Evolutionary conservation across 495 filamentous ascomycete species (phyloP), one percentile per base, ranked within the genome.

Genomic region (Copromyces sp.): DNA sequence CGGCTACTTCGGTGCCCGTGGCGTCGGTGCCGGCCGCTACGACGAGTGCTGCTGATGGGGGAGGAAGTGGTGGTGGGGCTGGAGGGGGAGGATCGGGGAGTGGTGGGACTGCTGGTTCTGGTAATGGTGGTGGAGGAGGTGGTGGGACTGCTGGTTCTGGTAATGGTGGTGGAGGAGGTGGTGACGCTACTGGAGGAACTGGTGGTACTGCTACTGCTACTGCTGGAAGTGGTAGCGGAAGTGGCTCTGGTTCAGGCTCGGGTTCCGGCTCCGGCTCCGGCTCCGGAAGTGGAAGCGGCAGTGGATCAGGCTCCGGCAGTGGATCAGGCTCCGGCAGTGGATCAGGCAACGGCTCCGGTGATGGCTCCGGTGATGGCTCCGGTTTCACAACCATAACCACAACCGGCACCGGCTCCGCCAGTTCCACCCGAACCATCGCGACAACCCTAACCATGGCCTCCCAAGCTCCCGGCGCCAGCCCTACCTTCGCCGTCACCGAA

Each of bases 401-500:
- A 8, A 78, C 81, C 0, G 70, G 77, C 9, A 79, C 71, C 29
- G 12, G 71, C 17, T 75, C 77, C 1, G 69, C 75, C 9, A 75
- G 77, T 32, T 75, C 75, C 59, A 77, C 76, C 47, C 68, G 69
- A 14, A 32, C 73, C 9, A 74, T 80, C 68, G 75, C 74, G 37
- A 81, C 78, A 61, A 79, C 75, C 4, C 77, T 77, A 69, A 70
- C 73, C 32, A 75, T 77, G 69, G 76, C 79, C 3, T 65, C 77
- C 11, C 75, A 73, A 71, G 72, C 78, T 42, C 39, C 78, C 41
- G 72, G 73, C 35, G 73, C 84, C 24, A 79, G 78, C 0, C 40
- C 73, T 20, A 74, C 74, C 14, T 85, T 87, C 39, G 74, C 68
- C 3, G 78, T 83, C 29, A 85, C 82, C 1, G 79, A 88, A 17